phyloP scores from a whole-genome alignment of 163 green algal species.

The Chlamydomonas reinhardtii region DNA sequence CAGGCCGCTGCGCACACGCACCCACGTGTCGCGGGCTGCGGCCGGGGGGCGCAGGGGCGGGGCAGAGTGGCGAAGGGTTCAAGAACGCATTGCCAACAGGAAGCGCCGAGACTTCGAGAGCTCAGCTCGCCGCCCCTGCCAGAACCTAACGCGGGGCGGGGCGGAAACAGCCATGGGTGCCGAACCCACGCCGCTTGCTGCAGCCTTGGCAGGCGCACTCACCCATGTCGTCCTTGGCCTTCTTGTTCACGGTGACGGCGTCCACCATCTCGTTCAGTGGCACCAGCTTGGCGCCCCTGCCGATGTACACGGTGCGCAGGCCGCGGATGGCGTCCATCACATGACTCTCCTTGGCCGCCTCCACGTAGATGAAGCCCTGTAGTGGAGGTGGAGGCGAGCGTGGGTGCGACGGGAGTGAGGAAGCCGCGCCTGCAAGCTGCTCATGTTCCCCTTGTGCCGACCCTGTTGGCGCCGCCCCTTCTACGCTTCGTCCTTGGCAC shows the following conservation, averaged over 20 bases:
- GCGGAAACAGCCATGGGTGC: no score
- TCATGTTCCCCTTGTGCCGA: background rate
- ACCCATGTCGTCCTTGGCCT: conserved; percentile 70
- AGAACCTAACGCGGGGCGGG: no score
- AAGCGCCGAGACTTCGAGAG: no score
- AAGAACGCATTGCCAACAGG: no score
- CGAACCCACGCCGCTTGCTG: no score
- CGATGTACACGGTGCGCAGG: conserved; percentile 83
- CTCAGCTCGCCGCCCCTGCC: no score
- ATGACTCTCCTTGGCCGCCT: conserved; percentile 93
- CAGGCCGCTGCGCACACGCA: conserved; percentile 81
- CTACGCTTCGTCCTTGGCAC: no score
- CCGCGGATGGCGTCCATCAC: conserved; percentile 88
- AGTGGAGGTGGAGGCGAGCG: background rate
- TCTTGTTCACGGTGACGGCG: conserved; percentile 84
- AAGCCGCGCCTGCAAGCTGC: no score
- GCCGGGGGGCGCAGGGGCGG: conserved; percentile 36
- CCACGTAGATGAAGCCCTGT: conserved; percentile 96
- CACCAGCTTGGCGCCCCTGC: conserved; percentile 86
- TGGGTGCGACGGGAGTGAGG: background rate
- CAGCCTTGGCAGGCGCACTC: background rate
- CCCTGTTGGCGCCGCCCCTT: background rate
- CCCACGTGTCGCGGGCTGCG: conserved; percentile 84
- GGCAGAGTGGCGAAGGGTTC: background rate
- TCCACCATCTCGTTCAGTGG: conserved; percentile 95